Evolutionary conservation across 2,329 filamentous ascomycete species (phyloP).

Genomic region (Colletotrichum plurivorum): DNA sequence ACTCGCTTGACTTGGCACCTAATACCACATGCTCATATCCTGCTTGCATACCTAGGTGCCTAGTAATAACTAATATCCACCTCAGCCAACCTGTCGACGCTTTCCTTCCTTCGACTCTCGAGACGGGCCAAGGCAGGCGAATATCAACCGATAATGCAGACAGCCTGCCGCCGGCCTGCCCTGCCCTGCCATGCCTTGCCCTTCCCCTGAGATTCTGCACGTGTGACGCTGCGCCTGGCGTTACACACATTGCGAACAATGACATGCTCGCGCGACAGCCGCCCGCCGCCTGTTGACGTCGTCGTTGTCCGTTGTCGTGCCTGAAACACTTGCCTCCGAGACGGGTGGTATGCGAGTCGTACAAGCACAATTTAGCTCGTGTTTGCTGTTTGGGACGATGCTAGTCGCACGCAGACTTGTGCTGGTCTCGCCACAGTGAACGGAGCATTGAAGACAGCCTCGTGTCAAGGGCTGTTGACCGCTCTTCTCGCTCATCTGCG

Average conservation of each 20-base stretch:
- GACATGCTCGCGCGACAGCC: not conserved
- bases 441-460: conserved; percentile 3
- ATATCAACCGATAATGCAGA: conserved; percentile 3
- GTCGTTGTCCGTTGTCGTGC: conserved; percentile 6
- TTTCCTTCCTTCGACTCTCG: not conserved
- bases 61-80: not conserved
- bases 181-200: not conserved
- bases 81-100: too few species aligned
- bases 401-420: conserved; percentile 2
- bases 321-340: conserved; percentile 34
- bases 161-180: conserved; percentile 2
- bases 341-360: conserved; percentile 24
- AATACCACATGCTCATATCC: conserved; percentile 8
- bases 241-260: not conserved
- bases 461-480: conserved; percentile 18
- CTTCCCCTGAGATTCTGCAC: not conserved
- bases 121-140: conserved; percentile 6
- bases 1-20: not conserved
- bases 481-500: conserved; percentile 25
- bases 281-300: not conserved
- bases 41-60: not conserved
- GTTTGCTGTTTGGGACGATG: conserved; percentile 36
- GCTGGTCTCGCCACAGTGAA: not conserved
- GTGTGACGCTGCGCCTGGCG: not conserved
- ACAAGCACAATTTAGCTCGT: conserved; percentile 20